Conservation (phyloP, 108 stramenopile species). For the Chaetoceros tenuissimus region DNA sequence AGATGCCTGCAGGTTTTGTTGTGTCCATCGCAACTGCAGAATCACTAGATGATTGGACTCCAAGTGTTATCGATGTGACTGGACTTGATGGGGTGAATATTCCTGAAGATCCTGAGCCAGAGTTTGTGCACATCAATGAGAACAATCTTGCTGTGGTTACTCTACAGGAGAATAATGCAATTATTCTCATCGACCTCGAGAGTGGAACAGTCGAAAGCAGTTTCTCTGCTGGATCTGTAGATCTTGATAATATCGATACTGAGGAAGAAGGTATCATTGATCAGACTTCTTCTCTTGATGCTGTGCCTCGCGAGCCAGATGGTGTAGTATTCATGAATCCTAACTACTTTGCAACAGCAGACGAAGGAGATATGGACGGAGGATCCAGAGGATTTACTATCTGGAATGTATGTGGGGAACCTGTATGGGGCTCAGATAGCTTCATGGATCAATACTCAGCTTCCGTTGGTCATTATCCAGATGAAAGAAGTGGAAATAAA, state of each 20-base stretch:
- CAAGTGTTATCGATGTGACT: slow-evolving; percentile 20
- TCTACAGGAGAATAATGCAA: slow-evolving; percentile 70
- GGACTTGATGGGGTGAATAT: slow-evolving; percentile 29
- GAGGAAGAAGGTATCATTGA: slow-evolving; percentile 39
- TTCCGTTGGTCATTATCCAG: slow-evolving; percentile 56
- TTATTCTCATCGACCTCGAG: slow-evolving; percentile 40
- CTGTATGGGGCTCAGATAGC: slow-evolving; percentile 35
- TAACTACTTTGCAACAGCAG: slow-evolving; percentile 54
- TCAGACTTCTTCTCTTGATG: slow-evolving; percentile 16
- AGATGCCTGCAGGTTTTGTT: slow-evolving; percentile 44
- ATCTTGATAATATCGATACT: slow-evolving; percentile 35
- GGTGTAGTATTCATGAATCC: slow-evolving; percentile 49
- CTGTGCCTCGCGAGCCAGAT: slow-evolving; percentile 49
- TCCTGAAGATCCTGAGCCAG: slow-evolving; percentile 65
- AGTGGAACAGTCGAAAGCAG: slow-evolving; percentile 21
- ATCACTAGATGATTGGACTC: slow-evolving; percentile 28
- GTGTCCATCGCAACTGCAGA: slow-evolving; percentile 21
- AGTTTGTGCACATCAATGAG: slow-evolving; percentile 50
- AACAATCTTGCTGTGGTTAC: slow-evolving; percentile 46
- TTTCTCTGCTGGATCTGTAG: slow-evolving; percentile 41
- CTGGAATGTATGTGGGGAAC: slow-evolving; percentile 28
- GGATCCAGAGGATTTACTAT: slow-evolving; percentile 59
- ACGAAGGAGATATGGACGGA: slow-evolving; percentile 64
- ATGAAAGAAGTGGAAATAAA: slow-evolving; percentile 54
- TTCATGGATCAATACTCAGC: slow-evolving; percentile 34